A percentile compares a stretch with the other conserved stretches of the same genome.
phyloP scores from a whole-genome alignment of 2,329 filamentous ascomycete genomes.

The Aspergillus fructus region DNA sequence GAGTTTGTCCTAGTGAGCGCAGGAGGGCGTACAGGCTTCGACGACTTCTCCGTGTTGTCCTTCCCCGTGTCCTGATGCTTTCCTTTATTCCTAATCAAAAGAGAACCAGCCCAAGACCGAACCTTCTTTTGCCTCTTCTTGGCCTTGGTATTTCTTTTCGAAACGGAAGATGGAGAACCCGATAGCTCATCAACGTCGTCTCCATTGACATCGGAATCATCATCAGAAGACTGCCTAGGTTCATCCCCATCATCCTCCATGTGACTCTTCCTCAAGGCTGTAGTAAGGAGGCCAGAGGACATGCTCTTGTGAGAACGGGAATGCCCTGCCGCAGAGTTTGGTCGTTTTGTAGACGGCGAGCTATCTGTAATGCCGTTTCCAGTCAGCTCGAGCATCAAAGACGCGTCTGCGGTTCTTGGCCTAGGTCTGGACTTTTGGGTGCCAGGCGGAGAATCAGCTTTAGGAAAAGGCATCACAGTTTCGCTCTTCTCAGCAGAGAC shows the following conservation, averaged over 20 bases:
- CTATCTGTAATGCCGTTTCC: conserved; percentile 18
- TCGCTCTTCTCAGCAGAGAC: conserved; percentile 73
- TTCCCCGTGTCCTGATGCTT: conserved; percentile 47
- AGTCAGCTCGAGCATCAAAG: conserved; percentile 30
- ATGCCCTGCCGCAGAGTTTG: conserved; percentile 41
- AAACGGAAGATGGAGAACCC: conserved; percentile 23
- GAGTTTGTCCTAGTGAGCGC: conserved; percentile 40
- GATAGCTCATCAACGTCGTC: conserved; percentile 24
- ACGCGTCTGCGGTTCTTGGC: conserved; percentile 47
- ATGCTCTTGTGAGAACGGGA: conserved; percentile 31
- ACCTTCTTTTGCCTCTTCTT: conserved; percentile 70
- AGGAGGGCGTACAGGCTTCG: conserved; percentile 45
- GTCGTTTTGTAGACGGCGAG: conserved; percentile 34
- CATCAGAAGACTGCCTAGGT: conserved; percentile 27
- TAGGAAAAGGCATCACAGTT: conserved; percentile 49
- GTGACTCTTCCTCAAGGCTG: conserved; percentile 22
- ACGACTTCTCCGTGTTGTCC: conserved; percentile 35
- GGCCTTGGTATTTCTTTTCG: conserved; percentile 34
- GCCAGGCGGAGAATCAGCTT: conserved; percentile 47
- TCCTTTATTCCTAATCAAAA: conserved; percentile 48
- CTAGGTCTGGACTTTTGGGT: conserved; percentile 30
- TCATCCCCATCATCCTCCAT: conserved; percentile 21
- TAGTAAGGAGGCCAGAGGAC: conserved; percentile 29
- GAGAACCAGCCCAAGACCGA: conserved; percentile 59
- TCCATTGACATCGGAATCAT: conserved; percentile 30